These are phyloP conservation scores for Gaeumannomyces tritici DNA, from an alignment of 2,329 filamentous ascomycete genomes.

Conservation along the genomic window DNA sequence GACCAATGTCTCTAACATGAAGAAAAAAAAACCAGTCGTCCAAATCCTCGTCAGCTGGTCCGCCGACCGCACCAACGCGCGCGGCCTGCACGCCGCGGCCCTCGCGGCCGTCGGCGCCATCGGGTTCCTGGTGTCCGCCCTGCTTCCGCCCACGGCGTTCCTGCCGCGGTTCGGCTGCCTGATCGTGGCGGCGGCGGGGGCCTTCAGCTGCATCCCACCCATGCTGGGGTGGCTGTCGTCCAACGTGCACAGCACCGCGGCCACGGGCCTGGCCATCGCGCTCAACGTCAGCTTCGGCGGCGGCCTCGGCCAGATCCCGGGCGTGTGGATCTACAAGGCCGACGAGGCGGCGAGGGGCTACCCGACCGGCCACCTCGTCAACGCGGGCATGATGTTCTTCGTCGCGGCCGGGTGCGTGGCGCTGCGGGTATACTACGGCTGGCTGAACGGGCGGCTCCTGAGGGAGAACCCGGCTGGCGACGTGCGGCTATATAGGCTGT, in stretches of 20 bases:
- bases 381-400: constrained; percentile 39
- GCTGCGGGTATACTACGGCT: constrained; percentile 33
- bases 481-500: constrained; percentile 6
- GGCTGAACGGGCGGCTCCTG: constrained; percentile 11
- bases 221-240: constrained; percentile 43
- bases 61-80: constrained; percentile 35
- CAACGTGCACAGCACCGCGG: constrained; percentile 41
- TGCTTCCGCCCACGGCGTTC: constrained; percentile 38
- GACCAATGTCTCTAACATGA: background rate
- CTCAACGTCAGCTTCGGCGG: constrained; percentile 47
- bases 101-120: constrained; percentile 40
- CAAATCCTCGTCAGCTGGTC: constrained; percentile 32
- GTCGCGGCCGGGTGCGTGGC: constrained; percentile 32
- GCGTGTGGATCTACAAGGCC: constrained; percentile 50
- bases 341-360: constrained; percentile 40
- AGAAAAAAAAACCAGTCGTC: constrained; percentile 11
- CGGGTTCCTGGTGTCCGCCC: constrained; percentile 43
- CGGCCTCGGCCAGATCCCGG: constrained; percentile 43
- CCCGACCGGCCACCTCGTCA: constrained; percentile 47
- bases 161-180: constrained; percentile 44
- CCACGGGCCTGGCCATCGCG: constrained; percentile 44
- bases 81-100: constrained; percentile 39
- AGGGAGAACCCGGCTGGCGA: constrained; percentile 2
- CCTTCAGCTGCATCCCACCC: constrained; percentile 46
- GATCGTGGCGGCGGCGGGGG: constrained; percentile 41